Evolutionary conservation across 345 rosid species (phyloP).

Genomic region (Toxicodendron radicans): DNA sequence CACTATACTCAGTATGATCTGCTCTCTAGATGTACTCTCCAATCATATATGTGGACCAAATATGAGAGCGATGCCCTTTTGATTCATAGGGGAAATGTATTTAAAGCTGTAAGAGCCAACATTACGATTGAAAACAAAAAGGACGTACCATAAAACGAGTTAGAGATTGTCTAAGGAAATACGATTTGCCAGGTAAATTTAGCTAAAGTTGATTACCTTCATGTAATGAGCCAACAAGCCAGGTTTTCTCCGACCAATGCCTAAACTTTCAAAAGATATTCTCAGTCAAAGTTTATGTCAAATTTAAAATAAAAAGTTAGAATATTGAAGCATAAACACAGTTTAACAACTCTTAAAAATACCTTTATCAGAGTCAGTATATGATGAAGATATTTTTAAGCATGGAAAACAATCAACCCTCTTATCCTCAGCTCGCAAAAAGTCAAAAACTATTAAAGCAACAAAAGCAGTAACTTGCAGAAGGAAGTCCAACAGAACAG

Average conservation of each 20-base stretch:
- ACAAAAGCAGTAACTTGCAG: conserved; percentile 98
- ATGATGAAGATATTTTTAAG: conserved; percentile 47
- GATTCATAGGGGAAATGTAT: neutral
- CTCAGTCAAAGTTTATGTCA: conserved; percentile 24
- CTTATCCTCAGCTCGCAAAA: conserved; percentile 67
- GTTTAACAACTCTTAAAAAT: conserved; percentile 11
- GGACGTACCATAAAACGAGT: neutral
- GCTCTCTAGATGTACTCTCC: too few relatives aligned
- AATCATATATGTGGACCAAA: neutral
- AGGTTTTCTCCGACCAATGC: conserved; percentile 55
- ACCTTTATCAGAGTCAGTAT: conserved; percentile 72
- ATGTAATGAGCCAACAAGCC: conserved; percentile 87
- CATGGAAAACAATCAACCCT: conserved; percentile 96
- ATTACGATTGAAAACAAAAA: neutral
- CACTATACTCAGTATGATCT: neutral
- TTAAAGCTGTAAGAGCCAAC: neutral
- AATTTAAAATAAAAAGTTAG: conserved; percentile 17
- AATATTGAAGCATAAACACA: neutral
- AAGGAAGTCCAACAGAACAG: conserved; percentile 92
- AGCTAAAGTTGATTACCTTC: conserved; percentile 56
- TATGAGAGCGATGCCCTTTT: neutral
- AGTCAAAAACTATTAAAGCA: conserved; percentile 88
- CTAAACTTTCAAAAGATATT: conserved; percentile 45
- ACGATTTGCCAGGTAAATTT: neutral
- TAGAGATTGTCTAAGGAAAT: neutral